Conservation (phyloP, 2,329 filamentous ascomycete genomes). For the Cladosporium velox region DNA sequence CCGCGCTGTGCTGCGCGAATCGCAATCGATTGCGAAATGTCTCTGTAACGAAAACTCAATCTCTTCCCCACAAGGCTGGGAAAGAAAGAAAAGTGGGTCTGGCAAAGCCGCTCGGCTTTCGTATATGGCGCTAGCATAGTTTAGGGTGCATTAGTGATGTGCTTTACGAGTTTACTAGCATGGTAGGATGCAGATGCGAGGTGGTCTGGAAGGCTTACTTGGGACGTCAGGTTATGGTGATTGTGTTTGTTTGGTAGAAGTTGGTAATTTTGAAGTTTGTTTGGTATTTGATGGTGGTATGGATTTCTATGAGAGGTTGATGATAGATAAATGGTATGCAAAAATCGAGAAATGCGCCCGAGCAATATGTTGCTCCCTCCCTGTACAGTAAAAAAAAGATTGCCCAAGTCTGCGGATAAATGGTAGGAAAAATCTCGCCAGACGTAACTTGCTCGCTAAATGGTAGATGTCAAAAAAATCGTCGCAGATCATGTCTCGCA, state of each 20-base stretch:
- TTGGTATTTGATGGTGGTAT: no score
- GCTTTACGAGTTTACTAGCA: neutral
- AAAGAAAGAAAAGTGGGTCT: neutral
- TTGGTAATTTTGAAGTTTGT: neutral
- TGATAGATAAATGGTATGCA: slow-evolving; percentile 2
- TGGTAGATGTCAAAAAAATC: slow-evolving; percentile 17
- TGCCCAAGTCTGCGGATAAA: slow-evolving; percentile 11
- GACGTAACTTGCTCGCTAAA: slow-evolving; percentile 20
- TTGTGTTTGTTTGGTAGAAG: neutral
- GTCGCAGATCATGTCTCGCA: slow-evolving; percentile 14
- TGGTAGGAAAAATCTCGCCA: neutral
- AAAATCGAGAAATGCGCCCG: neutral
- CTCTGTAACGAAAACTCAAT: slow-evolving; percentile 13
- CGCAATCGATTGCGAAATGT: neutral
- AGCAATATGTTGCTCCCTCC: neutral
- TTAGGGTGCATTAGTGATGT: slow-evolving; percentile 1
- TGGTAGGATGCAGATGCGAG: slow-evolving; percentile 2
- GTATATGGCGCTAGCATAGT: neutral
- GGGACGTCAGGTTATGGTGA: slow-evolving; percentile 1
- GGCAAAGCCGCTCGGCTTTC: slow-evolving; percentile 12
- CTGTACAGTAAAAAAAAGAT: neutral
- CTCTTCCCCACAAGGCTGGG: slow-evolving; percentile 9
- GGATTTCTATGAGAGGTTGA: neutral
- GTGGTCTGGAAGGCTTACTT: slow-evolving; percentile 10
- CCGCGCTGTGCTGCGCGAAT: neutral